Evolutionary conservation across 192 early-diverging fungal species (phyloP).

Genomic region (Geranomyces variabilis): DNA sequence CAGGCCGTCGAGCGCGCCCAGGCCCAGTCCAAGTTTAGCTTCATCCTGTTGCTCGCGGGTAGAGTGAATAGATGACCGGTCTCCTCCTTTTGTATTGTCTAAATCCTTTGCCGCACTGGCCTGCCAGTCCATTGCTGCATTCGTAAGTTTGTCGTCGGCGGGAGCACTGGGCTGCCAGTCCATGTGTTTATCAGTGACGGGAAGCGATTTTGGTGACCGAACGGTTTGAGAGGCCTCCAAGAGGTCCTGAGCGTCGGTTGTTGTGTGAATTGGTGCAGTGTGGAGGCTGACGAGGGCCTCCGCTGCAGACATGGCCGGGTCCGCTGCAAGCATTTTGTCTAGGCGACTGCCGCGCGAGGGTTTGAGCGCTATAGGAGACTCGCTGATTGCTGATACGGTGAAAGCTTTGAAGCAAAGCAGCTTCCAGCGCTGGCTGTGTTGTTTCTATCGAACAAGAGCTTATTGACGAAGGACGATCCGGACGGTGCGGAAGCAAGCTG

Average conservation of each 20-base stretch:
- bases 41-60: slow-evolving; percentile 12
- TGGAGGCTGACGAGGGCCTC: slow-evolving; percentile 29
- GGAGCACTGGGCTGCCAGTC: slow-evolving; percentile 9
- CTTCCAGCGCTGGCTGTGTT: too few relatives aligned
- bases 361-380: too few relatives aligned
- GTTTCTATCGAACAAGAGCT: too few relatives aligned
- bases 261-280: slow-evolving; percentile 19
- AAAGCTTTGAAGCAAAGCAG: too few relatives aligned
- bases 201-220: neutral
- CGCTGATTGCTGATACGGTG: too few relatives aligned
- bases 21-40: neutral
- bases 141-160: neutral
- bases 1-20: slow-evolving; percentile 11
- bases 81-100: neutral
- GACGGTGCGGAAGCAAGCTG: too few relatives aligned
- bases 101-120: neutral
- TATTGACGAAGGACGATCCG: too few relatives aligned
- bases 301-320: slow-evolving; percentile 21
- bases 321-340: slow-evolving; percentile 7
- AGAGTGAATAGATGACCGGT: neutral
- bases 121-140: neutral
- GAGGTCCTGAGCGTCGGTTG: neutral
- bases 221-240: neutral
- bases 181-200: slow-evolving; percentile 21
- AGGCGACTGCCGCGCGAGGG: too few relatives aligned